Evolutionary conservation across 2,329 filamentous ascomycete genomes (phyloP).

Genomic region (Hymenoscyphus scutula): DNA sequence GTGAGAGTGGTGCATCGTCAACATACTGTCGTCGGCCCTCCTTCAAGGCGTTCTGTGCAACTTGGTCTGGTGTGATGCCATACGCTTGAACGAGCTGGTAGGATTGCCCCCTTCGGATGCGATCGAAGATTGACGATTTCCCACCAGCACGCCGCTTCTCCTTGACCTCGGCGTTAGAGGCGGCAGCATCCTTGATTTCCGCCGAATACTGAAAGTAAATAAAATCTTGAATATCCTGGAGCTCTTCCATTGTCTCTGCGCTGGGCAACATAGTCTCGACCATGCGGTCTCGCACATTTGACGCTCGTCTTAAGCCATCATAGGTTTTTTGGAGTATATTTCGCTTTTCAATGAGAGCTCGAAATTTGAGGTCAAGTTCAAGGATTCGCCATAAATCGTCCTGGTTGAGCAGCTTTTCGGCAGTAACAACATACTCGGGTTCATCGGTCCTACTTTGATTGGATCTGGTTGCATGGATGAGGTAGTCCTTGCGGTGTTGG

Average conservation of each 20-base stretch:
- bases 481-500: slow-evolving; percentile 95
- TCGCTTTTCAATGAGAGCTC: slow-evolving; percentile 87
- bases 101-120: slow-evolving; percentile 74
- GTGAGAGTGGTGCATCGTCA: slow-evolving; percentile 77
- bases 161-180: slow-evolving; percentile 60
- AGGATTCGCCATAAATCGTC: slow-evolving; percentile 94
- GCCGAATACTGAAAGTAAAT: slow-evolving; percentile 89
- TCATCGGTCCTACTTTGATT: slow-evolving; percentile 64
- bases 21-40: slow-evolving; percentile 76
- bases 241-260: slow-evolving; percentile 85
- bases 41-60: slow-evolving; percentile 81
- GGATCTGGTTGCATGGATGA: slow-evolving; percentile 81
- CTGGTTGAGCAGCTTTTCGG: slow-evolving; percentile 87
- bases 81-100: slow-evolving; percentile 84
- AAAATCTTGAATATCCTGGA: slow-evolving; percentile 96
- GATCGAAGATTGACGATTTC: slow-evolving; percentile 77
- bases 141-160: slow-evolving; percentile 76
- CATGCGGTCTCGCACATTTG: slow-evolving; percentile 66
- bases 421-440: slow-evolving; percentile 69
- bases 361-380: slow-evolving; percentile 92
- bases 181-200: slow-evolving; percentile 76
- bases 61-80: slow-evolving; percentile 82
- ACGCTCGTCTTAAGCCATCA: slow-evolving; percentile 63
- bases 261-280: slow-evolving; percentile 79
- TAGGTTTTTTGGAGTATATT: slow-evolving; percentile 79